Evolutionary conservation across 1,139 yeast genomes (phyloP).

Genomic region (Hyphopichia fennica): DNA sequence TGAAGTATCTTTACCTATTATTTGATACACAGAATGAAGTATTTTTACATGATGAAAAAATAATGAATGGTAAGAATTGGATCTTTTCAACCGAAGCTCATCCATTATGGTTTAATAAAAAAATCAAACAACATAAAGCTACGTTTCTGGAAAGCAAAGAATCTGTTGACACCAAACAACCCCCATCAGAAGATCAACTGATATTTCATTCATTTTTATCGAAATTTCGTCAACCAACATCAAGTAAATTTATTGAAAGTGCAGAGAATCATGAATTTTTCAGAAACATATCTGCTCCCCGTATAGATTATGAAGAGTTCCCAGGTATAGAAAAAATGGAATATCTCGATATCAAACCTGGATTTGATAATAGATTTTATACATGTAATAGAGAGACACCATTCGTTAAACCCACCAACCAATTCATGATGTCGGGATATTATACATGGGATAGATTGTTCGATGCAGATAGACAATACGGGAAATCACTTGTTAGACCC

Average conservation of each 20-base stretch:
- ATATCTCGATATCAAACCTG: slow-evolving; percentile 19
- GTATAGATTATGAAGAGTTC: slow-evolving; percentile 11
- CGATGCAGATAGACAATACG: slow-evolving; percentile 36
- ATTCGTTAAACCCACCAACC: slow-evolving; percentile 13
- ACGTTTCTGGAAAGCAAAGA: background rate
- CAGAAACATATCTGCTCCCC: slow-evolving; percentile 18
- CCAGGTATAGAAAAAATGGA: slow-evolving; percentile 11
- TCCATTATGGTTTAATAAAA: slow-evolving; percentile 68
- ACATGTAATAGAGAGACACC: slow-evolving; percentile 34
- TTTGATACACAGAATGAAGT: slow-evolving; percentile 68
- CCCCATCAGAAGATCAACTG: slow-evolving; percentile 1
- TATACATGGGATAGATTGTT: slow-evolving; percentile 41
- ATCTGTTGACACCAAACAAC: background rate
- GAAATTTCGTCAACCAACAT: background rate
- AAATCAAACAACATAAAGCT: background rate
- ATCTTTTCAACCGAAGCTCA: slow-evolving; percentile 94
- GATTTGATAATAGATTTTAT: slow-evolving; percentile 20
- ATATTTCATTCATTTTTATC: slow-evolving; percentile 1
- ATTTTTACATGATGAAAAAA: slow-evolving; percentile 35
- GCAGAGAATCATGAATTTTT: slow-evolving; percentile 8
- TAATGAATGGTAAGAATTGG: slow-evolving; percentile 49
- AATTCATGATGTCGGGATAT: slow-evolving; percentile 29
- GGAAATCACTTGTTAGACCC: slow-evolving; percentile 38
- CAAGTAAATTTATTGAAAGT: background rate
- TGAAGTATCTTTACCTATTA: slow-evolving; percentile 77